These are phyloP conservation scores for Fusarium sp. DNA, from an alignment of 2,329 filamentous ascomycete species.

Conservation along the genomic window DNA sequence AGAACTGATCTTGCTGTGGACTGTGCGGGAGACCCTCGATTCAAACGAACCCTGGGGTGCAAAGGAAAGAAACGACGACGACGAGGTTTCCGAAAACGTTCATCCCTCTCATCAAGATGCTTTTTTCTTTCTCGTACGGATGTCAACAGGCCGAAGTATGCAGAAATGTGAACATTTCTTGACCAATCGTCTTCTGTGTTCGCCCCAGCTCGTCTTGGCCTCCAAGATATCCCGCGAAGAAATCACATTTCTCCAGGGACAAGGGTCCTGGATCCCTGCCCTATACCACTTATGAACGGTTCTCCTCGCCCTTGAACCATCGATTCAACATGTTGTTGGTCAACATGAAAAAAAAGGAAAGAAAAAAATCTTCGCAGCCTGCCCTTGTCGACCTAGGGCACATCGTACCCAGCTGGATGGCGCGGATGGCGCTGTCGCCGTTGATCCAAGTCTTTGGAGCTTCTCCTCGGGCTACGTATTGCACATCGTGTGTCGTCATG, in stretches of 20 bases:
- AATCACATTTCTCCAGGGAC: slow-evolving; percentile 21
- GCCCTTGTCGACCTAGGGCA: slow-evolving; percentile 13
- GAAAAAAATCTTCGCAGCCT: neutral
- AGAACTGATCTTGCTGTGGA: slow-evolving; percentile 4
- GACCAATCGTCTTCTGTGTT: slow-evolving; percentile 15
- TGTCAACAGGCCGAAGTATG: neutral
- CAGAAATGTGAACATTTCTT: slow-evolving; percentile 10
- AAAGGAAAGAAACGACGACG: neutral
- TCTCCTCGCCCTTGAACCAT: slow-evolving; percentile 12
- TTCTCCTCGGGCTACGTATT: slow-evolving; percentile 3
- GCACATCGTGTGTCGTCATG: slow-evolving; percentile 14
- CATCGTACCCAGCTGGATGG: neutral
- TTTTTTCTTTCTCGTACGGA: slow-evolving; percentile 14
- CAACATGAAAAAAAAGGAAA: neutral
- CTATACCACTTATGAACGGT: neutral
- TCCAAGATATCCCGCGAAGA: slow-evolving; percentile 13
- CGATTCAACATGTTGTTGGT: neutral
- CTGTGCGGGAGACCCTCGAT: slow-evolving; percentile 3
- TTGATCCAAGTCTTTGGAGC: slow-evolving; percentile 25
- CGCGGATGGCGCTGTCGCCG: slow-evolving; percentile 16
- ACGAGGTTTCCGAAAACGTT: slow-evolving; percentile 12
- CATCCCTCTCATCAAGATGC: slow-evolving; percentile 6
- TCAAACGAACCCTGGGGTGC: neutral
- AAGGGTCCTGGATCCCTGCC: slow-evolving; percentile 28
- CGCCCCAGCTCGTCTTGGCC: slow-evolving; percentile 23